A percentile compares a stretch with the other conserved stretches of the same genome.
Evolutionary conservation across 768 basidiomycete species (phyloP).

Genomic region (Dentipellis sp.): DNA sequence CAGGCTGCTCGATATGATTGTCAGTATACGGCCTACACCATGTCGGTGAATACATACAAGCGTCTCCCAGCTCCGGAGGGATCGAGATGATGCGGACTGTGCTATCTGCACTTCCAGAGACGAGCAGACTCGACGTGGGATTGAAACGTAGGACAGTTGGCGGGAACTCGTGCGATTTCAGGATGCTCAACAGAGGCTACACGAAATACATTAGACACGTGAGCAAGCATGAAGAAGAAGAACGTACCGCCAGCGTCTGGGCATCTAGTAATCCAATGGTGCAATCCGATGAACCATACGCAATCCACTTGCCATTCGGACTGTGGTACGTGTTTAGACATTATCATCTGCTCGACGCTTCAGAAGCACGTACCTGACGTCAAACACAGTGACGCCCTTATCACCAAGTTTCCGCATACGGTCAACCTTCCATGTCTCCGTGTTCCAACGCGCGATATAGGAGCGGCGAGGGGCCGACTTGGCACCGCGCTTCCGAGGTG

Average conservation of each 20-base stretch:
- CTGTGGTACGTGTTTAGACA: constrained; percentile 28
- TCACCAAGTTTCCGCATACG: constrained; percentile 67
- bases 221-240: background rate
- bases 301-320: constrained; percentile 71
- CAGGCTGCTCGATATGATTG: constrained; percentile 15
- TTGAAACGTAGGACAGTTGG: constrained; percentile 87
- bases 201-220: constrained; percentile 1
- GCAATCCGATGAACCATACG: constrained; percentile 81
- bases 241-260: constrained; percentile 54
- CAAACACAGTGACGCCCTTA: constrained; percentile 79
- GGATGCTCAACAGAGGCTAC: constrained; percentile 82
- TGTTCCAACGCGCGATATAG: constrained; percentile 68
- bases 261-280: constrained; percentile 81
- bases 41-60: background rate
- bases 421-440: constrained; percentile 55
- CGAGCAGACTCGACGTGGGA: constrained; percentile 66
- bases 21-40: background rate
- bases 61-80: constrained; percentile 41
- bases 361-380: constrained; percentile 55
- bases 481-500: constrained; percentile 35
- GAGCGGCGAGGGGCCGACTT: constrained; percentile 51
- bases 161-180: constrained; percentile 93
- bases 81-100: constrained; percentile 73
- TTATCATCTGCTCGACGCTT: background rate
- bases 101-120: constrained; percentile 90